Percentiles rank a stretch among this genome's conserved stretches.
phyloP scores from a whole-genome alignment of 1,139 yeast genomes.

The Cylindricascospora bacillispora region DNA sequence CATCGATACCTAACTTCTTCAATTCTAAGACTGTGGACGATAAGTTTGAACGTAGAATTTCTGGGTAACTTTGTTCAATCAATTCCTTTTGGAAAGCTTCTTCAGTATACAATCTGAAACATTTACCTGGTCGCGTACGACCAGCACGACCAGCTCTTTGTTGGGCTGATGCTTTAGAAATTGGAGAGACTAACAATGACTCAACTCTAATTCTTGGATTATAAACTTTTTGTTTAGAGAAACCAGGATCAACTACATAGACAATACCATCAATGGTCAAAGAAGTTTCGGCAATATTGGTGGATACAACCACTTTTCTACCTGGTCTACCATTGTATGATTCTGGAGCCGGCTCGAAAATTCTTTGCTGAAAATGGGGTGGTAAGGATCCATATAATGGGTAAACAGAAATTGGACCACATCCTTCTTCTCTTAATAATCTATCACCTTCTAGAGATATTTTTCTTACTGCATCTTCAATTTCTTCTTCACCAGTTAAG shows the following conservation, averaged over 20 bases:
- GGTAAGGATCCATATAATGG: constrained; percentile 95
- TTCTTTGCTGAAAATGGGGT: constrained; percentile 86
- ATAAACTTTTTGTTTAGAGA: constrained; percentile 90
- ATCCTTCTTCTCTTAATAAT: constrained; percentile 70
- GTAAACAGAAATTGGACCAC: constrained; percentile 81
- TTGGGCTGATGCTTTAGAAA: constrained; percentile 93
- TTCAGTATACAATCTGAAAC: constrained; percentile 91
- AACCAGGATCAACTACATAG: constrained; percentile 95
- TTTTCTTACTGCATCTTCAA: constrained; percentile 91
- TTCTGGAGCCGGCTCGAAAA: constrained; percentile 78
- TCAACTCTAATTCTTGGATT: constrained; percentile 95
- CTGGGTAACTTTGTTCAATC: constrained; percentile 92
- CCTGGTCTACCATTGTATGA: constrained; percentile 67
- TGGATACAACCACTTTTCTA: constrained; percentile 83
- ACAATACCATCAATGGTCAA: constrained; percentile 96
- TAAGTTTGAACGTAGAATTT: constrained; percentile 79
- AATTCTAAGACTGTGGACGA: constrained; percentile 86
- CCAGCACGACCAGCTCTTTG: constrained; percentile 99
- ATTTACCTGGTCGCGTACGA: constrained; percentile 97
- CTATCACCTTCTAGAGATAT: constrained; percentile 82
- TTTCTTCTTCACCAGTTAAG: constrained; percentile 95
- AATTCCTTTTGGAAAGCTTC: constrained; percentile 92
- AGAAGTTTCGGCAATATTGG: constrained; percentile 96
- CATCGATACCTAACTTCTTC: constrained; percentile 89
- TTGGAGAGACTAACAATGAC: constrained; percentile 86